Conservation (phyloP, 1,139 yeast species). For the Yamadazyma kanchanaburiensis region DNA sequence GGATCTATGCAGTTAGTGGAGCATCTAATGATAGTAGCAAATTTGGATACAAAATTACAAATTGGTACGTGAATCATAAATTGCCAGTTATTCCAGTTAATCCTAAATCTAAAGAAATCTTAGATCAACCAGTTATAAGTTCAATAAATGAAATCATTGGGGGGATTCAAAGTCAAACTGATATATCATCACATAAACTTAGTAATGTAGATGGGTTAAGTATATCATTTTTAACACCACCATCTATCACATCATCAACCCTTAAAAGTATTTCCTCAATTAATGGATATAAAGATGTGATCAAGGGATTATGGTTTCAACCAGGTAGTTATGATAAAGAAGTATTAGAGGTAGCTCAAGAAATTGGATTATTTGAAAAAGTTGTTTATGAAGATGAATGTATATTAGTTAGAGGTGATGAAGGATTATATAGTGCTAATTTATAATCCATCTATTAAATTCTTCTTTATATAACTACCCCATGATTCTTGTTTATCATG, state of each 20-base stretch:
- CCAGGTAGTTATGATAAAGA: slow-evolving; percentile 68
- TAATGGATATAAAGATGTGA: slow-evolving; percentile 24
- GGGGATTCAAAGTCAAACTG: slow-evolving; percentile 19
- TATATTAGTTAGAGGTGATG: slow-evolving; percentile 66
- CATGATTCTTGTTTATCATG: slow-evolving; percentile 23
- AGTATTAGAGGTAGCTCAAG: slow-evolving; percentile 43
- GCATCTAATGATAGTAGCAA: slow-evolving; percentile 66
- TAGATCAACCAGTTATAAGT: slow-evolving; percentile 39
- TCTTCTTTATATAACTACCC: slow-evolving; percentile 47
- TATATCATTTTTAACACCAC: slow-evolving; percentile 73
- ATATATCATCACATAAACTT: slow-evolving; percentile 24
- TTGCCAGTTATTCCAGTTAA: slow-evolving; percentile 69
- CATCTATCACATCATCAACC: slow-evolving; percentile 49
- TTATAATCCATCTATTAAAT: slow-evolving; percentile 8
- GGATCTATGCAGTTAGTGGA: slow-evolving; percentile 69
- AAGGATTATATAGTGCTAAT: slow-evolving; percentile 39
- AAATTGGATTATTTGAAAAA: slow-evolving; percentile 38
- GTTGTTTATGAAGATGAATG: slow-evolving; percentile 64
- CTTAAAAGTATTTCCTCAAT: slow-evolving; percentile 38
- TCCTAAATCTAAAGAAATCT: slow-evolving; percentile 47
- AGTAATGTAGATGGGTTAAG: slow-evolving; percentile 41
- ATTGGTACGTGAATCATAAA: slow-evolving; percentile 61
- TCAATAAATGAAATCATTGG: slow-evolving; percentile 33
- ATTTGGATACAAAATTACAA: slow-evolving; percentile 67
- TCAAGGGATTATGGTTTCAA: slow-evolving; percentile 76